phyloP scores from a whole-genome alignment of 192 early-diverging fungal species.

The Geosiphon pyriformis region DNA sequence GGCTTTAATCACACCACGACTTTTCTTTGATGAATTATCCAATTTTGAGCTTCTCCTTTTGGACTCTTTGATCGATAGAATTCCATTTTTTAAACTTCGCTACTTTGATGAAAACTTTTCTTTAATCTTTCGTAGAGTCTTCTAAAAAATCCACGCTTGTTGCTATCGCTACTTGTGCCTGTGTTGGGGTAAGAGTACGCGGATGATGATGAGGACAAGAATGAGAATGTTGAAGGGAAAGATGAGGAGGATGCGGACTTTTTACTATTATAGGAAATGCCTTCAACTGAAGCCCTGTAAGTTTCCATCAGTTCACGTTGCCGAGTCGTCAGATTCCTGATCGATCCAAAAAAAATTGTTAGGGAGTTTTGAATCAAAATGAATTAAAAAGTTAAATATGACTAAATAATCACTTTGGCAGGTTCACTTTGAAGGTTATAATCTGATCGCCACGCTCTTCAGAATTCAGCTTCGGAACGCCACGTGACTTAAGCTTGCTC shows the following conservation, averaged over 20 bases:
- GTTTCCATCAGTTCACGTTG: slow-evolving; percentile 60
- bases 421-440: slow-evolving; percentile 74
- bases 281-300: slow-evolving; percentile 45
- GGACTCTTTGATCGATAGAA: too few relatives aligned
- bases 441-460: slow-evolving; percentile 81
- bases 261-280: neutral
- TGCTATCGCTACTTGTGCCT: neutral
- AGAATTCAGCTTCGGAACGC: slow-evolving; percentile 58
- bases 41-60: too few relatives aligned
- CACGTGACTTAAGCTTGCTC: slow-evolving; percentile 71
- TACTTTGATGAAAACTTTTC: too few relatives aligned
- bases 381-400: neutral
- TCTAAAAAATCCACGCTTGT: neutral
- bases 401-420: slow-evolving; percentile 56
- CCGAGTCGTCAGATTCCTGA: slow-evolving; percentile 32
- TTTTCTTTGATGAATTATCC: too few relatives aligned
- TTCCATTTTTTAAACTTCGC: too few relatives aligned
- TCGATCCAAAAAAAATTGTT: slow-evolving; percentile 1
- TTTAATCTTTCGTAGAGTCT: too few relatives aligned
- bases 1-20: too few relatives aligned
- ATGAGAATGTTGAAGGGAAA: slow-evolving; percentile 1
- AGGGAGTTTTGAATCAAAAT: neutral
- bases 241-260: slow-evolving; percentile 14
- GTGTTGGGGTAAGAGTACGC: neutral
- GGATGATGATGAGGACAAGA: slow-evolving; percentile 18